phyloP scores from a whole-genome alignment of 225 moss, liverwort and hornwort species.

The Sphagnum tenellum region DNA sequence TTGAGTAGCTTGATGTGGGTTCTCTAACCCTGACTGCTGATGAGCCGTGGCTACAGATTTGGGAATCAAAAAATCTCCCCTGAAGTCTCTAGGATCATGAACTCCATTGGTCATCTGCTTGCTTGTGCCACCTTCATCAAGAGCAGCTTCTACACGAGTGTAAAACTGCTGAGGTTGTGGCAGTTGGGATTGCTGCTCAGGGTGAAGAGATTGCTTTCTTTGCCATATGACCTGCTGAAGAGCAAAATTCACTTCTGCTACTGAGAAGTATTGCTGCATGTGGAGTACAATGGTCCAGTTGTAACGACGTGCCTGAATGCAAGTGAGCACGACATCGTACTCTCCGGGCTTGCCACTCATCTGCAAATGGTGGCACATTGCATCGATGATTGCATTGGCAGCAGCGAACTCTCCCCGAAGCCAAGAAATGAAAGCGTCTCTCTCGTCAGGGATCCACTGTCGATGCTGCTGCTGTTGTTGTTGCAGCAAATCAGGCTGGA shows the following conservation, averaged over 20 bases:
- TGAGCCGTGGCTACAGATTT: conserved; percentile 2
- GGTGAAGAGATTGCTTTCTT: conserved; percentile 32
- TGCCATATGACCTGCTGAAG: conserved; percentile 54
- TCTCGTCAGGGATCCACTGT: conserved; percentile 57
- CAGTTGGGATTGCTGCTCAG: conserved; percentile 29
- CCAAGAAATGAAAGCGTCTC: conserved; percentile 59
- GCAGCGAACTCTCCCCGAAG: conserved; percentile 61
- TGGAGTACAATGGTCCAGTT: conserved; percentile 69
- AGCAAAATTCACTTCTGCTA: conserved; percentile 50
- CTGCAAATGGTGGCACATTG: conserved; percentile 55
- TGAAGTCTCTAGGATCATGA: conserved; percentile 3
- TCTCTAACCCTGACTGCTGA: not conserved
- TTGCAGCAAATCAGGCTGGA: conserved; percentile 36
- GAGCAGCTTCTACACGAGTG: not conserved
- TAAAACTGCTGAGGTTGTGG: conserved; percentile 13
- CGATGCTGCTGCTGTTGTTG: conserved; percentile 1
- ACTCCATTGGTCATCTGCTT: conserved; percentile 20
- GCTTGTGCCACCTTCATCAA: conserved; percentile 22
- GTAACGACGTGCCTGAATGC: conserved; percentile 54
- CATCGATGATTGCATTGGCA: conserved; percentile 57
- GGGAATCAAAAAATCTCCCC: conserved; percentile 4
- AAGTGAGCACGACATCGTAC: conserved; percentile 54
- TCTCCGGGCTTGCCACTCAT: conserved; percentile 50
- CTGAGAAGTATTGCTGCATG: conserved; percentile 67
- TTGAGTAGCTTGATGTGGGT: not conserved